These are phyloP conservation scores for Syzygium syzygioides DNA, from an alignment of 441 rosid species.

Conservation along the genomic window DNA sequence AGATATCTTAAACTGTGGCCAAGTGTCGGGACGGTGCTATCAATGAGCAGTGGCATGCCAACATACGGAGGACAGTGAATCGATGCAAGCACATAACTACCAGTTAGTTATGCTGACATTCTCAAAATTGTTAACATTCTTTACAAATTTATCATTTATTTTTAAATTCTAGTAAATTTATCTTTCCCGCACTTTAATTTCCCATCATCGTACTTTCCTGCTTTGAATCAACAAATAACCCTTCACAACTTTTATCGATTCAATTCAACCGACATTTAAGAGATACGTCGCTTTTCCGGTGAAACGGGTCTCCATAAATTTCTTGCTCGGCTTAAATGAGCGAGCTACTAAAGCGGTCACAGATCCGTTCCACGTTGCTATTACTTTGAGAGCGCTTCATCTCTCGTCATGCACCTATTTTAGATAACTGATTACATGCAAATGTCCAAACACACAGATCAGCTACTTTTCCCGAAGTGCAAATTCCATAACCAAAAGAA, in stretches of 20 bases:
- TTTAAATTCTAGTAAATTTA: not conserved
- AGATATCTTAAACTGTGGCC: not conserved
- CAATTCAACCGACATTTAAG: not conserved
- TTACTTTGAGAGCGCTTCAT: no score
- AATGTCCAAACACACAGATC: not conserved
- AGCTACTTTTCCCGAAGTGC: not conserved
- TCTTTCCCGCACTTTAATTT: not conserved
- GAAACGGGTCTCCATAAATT: not conserved
- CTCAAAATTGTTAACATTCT: not conserved
- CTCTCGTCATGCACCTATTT: no score
- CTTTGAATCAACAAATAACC: not conserved
- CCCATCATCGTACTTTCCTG: not conserved
- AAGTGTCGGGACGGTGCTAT: not conserved
- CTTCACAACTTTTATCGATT: not conserved
- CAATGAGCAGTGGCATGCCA: not conserved
- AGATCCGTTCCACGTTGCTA: no score
- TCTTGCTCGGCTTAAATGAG: not conserved
- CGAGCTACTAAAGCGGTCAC: not conserved
- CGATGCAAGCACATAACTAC: not conserved
- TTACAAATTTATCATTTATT: not conserved
- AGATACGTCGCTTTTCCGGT: fast-evolving
- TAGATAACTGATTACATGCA: not conserved
- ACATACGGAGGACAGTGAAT: not conserved
- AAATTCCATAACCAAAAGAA: not conserved
- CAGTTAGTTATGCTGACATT: not conserved